phyloP scores from a whole-genome alignment of 208 protist genomes.

The Leishmania amazonensis region DNA sequence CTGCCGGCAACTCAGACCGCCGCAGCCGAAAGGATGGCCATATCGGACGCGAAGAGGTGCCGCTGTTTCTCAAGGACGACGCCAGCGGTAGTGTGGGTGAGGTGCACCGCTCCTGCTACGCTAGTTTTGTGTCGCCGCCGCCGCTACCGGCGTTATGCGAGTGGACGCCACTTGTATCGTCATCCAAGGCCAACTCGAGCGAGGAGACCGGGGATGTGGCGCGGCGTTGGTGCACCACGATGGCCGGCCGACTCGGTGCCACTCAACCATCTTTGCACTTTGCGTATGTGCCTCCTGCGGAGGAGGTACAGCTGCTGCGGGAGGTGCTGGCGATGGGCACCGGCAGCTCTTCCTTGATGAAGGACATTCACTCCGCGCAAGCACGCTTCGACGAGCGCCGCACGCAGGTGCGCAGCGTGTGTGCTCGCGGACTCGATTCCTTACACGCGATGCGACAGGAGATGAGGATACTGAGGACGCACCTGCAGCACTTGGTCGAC shows the following conservation, averaged over 20 bases:
- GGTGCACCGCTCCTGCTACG: background rate
- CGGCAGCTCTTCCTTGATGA: constrained; percentile 55
- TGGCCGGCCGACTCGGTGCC: constrained; percentile 34
- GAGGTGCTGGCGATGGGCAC: constrained; percentile 79
- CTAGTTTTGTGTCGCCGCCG: background rate
- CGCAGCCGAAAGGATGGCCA: constrained; percentile 7
- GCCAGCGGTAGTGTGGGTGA: background rate
- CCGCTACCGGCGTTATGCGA: constrained; percentile 13
- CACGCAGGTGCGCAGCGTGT: constrained; percentile 28
- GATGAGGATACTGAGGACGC: constrained; percentile 33
- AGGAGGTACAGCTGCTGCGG: constrained; percentile 74
- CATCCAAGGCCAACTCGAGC: background rate
- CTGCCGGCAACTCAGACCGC: background rate
- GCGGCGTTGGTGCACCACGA: constrained; percentile 46
- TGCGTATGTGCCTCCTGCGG: constrained; percentile 60
- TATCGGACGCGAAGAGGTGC: background rate
- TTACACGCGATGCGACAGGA: constrained; percentile 42
- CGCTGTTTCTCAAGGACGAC: constrained; percentile 2
- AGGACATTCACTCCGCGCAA: constrained; percentile 47
- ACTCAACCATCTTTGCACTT: constrained; percentile 46
- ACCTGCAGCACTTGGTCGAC: constrained; percentile 35
- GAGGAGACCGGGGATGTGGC: constrained; percentile 35
- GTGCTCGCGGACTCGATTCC: constrained; percentile 12
- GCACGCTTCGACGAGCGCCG: constrained; percentile 30
- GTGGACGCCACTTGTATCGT: constrained; percentile 1